A percentile compares a stretch with the other conserved stretches of the same genome.
Evolutionary conservation across 2,329 filamentous ascomycete genomes (phyloP).

Genomic region (Colletotrichum horii): DNA sequence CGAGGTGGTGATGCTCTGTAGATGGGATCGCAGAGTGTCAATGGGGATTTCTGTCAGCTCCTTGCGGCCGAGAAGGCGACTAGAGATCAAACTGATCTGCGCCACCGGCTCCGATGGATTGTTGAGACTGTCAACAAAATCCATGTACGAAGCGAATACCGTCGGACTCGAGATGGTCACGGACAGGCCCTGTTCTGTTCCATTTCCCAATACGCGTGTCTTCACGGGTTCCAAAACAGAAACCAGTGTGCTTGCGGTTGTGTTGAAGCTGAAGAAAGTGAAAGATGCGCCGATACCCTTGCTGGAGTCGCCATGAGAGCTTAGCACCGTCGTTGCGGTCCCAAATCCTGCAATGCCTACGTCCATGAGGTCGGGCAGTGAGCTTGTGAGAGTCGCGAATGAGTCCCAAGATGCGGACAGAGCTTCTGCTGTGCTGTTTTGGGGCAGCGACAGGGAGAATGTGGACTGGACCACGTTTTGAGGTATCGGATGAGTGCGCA

Average conservation of each 20-base stretch:
- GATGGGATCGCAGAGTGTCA: not conserved
- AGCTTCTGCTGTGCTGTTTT: not conserved
- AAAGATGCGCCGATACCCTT: not conserved
- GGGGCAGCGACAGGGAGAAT: not conserved
- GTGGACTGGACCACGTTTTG: not conserved
- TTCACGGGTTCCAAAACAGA: not conserved
- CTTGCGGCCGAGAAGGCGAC: not conserved
- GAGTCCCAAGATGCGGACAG: not conserved
- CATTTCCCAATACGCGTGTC: not conserved
- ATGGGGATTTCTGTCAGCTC: not conserved
- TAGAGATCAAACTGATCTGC: not conserved
- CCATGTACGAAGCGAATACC: not conserved
- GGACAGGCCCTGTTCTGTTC: not conserved
- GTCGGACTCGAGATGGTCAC: not conserved
- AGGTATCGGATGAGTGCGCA: constrained; percentile 14
- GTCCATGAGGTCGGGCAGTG: not conserved
- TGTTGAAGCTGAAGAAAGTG: not conserved
- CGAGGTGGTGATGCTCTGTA: not conserved
- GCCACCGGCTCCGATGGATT: not conserved
- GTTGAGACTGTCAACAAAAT: not conserved
- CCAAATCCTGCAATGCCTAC: not conserved
- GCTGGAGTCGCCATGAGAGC: not conserved
- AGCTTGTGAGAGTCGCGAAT: not conserved
- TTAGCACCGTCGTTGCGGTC: not conserved
- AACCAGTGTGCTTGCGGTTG: not conserved